Percentiles rank a stretch among this genome's conserved stretches.
Conservation (phyloP, 2,329 filamentous ascomycete genomes). For the Zasmidium angulare region DNA sequence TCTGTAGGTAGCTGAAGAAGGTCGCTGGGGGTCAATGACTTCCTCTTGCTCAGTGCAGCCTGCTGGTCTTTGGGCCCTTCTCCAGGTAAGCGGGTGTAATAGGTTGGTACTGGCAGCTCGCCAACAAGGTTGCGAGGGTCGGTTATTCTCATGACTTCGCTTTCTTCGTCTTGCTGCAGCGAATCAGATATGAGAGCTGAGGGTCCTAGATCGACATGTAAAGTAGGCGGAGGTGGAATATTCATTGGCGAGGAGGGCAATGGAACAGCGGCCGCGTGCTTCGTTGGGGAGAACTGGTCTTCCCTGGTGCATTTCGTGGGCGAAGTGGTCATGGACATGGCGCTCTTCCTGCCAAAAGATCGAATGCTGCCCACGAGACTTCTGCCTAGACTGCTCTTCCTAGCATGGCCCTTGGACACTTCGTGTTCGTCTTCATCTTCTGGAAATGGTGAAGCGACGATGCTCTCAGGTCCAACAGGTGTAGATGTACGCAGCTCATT, state of each 20-base stretch:
- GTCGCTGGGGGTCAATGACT: slow-evolving; percentile 4
- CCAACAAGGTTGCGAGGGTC: slow-evolving; percentile 5
- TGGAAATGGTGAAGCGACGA: not conserved
- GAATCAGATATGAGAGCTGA: slow-evolving; percentile 16
- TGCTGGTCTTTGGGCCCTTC: slow-evolving; percentile 7
- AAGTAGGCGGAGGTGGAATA: slow-evolving; percentile 24
- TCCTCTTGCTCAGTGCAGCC: not conserved
- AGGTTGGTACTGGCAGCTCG: slow-evolving; percentile 11
- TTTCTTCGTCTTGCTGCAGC: not conserved
- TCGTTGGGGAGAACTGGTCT: slow-evolving; percentile 9
- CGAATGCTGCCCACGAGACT: slow-evolving; percentile 29
- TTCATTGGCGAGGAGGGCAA: slow-evolving; percentile 29
- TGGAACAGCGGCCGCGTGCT: slow-evolving; percentile 16
- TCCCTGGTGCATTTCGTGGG: slow-evolving; percentile 9
- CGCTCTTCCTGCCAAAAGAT: slow-evolving; percentile 16
- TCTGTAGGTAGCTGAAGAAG: slow-evolving; percentile 12
- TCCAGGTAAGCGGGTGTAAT: slow-evolving; percentile 13
- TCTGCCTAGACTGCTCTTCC: slow-evolving; percentile 22
- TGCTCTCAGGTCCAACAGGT: slow-evolving; percentile 2
- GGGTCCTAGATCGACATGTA: slow-evolving; percentile 27
- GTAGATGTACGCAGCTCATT: not conserved
- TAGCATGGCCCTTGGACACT: slow-evolving; percentile 9
- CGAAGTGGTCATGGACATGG: slow-evolving; percentile 5
- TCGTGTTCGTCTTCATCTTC: not conserved
- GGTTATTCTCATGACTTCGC: slow-evolving; percentile 15